A percentile compares a stretch with the other conserved stretches of the same genome.
These are phyloP conservation scores for Pseudomonodictys pantanalensis DNA, from an alignment of 495 filamentous ascomycete genomes.

Conservation along the genomic window DNA sequence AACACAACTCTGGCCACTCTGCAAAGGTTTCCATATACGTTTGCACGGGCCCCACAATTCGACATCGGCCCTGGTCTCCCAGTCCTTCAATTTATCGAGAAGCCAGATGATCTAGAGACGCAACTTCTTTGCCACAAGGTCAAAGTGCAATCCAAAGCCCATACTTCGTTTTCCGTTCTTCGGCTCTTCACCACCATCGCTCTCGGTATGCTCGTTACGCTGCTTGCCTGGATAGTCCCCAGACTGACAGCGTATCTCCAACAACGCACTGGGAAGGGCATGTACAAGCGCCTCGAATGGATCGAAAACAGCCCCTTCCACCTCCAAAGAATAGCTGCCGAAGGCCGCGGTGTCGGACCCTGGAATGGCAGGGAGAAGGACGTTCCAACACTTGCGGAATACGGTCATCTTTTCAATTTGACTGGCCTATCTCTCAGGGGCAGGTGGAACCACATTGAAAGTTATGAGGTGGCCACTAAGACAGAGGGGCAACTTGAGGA, in stretches of 20 bases:
- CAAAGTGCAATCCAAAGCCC: neutral
- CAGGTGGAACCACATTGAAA: neutral
- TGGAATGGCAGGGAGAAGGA: conserved; percentile 20
- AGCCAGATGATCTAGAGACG: neutral
- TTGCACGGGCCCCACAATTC: conserved; percentile 9
- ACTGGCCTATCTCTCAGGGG: neutral
- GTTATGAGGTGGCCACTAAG: neutral
- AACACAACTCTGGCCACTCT: conserved; percentile 17
- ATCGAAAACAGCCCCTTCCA: conserved; percentile 12
- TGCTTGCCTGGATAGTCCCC: conserved; percentile 3
- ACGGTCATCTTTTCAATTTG: conserved; percentile 5
- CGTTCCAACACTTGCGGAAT: conserved; percentile 11
- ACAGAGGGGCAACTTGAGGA: neutral
- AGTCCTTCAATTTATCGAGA: conserved; percentile 5
- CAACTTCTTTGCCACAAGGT: conserved; percentile 20
- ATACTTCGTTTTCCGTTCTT: conserved; percentile 23
- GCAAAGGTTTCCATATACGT: neutral
- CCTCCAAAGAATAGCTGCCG: conserved; percentile 28
- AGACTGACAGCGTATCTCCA: neutral
- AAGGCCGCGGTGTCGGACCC: conserved; percentile 23
- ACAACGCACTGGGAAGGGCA: neutral
- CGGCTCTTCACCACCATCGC: conserved; percentile 1
- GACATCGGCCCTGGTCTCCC: conserved; percentile 6
- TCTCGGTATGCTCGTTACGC: conserved; percentile 8
- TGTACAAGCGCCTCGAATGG: conserved; percentile 23